Base-by-base conservation (phyloP, 2,329 filamentous ascomycete genomes). In the Plenodomus lindquistii region DNA sequence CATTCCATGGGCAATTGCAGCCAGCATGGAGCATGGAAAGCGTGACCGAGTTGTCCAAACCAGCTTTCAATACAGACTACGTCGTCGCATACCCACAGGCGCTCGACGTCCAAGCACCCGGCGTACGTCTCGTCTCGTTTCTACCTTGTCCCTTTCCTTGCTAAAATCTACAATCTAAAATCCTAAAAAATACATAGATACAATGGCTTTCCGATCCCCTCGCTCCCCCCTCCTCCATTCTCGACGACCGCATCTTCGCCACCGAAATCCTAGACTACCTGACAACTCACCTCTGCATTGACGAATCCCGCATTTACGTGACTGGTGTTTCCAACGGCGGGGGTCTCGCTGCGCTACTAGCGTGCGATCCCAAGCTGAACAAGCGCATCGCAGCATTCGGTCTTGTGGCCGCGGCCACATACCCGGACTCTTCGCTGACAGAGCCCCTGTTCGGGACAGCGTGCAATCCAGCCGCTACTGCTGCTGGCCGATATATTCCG, bases 241-340 rank as follows among this genome's bases (percentile, higher is more conserved):
- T 74, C 38, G 67, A 79, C 47, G 77, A 80, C 50, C 59, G 77
- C 21, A 60, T 70, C 27, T 79, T 78, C 58, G 73, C 69, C 20
- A 51, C 64, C 9, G 73, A 76, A 42, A 66, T 80, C 17, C 60
- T 77, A 8, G 52, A 55, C 19, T 50, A 71, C 31, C 54, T 80
- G 9, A 59, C 68, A 31, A 48, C 62, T 4, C 59, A 62, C 4
- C 73, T 77, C 49, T 81, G 77, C 59, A 66, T 81, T 43, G 74
- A 80, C 53, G 50, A 63, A 8, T 48, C 48, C 8, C 70, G 72
- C 22, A 62, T 80, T 29, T 80, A 79, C 48, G 71, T 72, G 8
- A 72, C 73, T 0, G 78, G 77, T 44, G 77, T 83, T 48, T 81
- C 73, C 59, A 82, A 83, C 36, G 81, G 80, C 4, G 82, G 78